phyloP scores from a whole-genome alignment of 2,329 filamentous ascomycete genomes.

The Fusarium proliferatum region DNA sequence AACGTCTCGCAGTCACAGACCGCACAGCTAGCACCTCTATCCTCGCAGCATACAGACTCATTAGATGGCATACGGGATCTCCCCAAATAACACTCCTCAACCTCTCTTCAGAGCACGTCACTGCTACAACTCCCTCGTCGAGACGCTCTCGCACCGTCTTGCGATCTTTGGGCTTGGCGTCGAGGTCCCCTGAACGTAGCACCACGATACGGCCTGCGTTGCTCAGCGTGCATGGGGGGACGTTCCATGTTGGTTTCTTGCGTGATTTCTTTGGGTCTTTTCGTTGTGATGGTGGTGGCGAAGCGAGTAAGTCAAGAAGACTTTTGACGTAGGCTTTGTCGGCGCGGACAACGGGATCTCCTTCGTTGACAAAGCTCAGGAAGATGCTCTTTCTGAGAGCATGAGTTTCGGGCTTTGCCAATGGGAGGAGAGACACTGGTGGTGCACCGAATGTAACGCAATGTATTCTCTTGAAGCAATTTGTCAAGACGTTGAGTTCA shows the following conservation, averaged over 20 bases:
- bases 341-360: constrained; percentile 81
- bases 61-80: constrained; percentile 82
- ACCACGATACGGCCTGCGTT: constrained; percentile 77
- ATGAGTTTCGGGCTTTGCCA: constrained; percentile 66
- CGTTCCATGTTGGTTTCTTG: constrained; percentile 66
- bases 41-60: constrained; percentile 79
- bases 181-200: constrained; percentile 63
- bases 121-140: constrained; percentile 73
- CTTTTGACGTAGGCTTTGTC: constrained; percentile 81
- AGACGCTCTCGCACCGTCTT: constrained; percentile 63
- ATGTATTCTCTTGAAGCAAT: constrained; percentile 81
- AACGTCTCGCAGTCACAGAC: constrained; percentile 51
- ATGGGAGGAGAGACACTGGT: constrained; percentile 77
- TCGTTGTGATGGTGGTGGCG: constrained; percentile 55
- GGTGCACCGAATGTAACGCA: constrained; percentile 89
- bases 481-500: constrained; percentile 76
- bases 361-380: constrained; percentile 84
- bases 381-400: constrained; percentile 76
- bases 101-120: constrained; percentile 74
- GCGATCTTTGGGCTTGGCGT: constrained; percentile 53
- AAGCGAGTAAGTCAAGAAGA: constrained; percentile 76
- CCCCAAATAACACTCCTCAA: constrained; percentile 81
- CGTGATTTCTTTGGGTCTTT: constrained; percentile 23
- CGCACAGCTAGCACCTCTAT: constrained; percentile 77
- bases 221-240: constrained; percentile 74